Conservation (phyloP, 2,329 filamentous ascomycete genomes). For the Tolypocladium sp. region DNA sequence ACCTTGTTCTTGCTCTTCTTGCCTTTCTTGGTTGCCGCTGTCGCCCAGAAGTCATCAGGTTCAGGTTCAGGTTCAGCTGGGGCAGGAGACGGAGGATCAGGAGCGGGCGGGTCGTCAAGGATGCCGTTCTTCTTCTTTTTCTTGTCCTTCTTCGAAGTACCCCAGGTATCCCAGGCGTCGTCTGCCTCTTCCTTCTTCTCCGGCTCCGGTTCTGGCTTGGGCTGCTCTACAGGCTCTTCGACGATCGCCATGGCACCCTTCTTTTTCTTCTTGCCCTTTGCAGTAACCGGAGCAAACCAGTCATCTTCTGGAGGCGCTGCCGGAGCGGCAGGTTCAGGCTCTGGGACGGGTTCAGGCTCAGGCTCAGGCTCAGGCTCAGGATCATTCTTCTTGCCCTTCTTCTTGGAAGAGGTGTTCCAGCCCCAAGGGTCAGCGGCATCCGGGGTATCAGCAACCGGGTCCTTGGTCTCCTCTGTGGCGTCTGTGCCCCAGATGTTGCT, state of each 20-base stretch:
- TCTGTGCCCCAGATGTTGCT: slow-evolving; percentile 25
- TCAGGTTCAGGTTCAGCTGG: neutral
- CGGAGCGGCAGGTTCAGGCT: slow-evolving; percentile 8
- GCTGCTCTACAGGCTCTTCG: slow-evolving; percentile 12
- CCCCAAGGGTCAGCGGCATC: slow-evolving; percentile 23
- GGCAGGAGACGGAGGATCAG: slow-evolving; percentile 1
- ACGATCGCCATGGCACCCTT: slow-evolving; percentile 11
- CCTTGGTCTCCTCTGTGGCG: slow-evolving; percentile 22
- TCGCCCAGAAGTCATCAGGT: neutral
- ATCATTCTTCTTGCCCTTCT: slow-evolving; percentile 29
- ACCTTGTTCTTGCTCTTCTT: slow-evolving; percentile 27
- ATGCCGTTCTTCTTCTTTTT: slow-evolving; percentile 17
- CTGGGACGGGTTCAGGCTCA: neutral
- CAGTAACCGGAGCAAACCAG: slow-evolving; percentile 8
- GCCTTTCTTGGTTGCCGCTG: slow-evolving; percentile 12
- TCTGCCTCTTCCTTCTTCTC: slow-evolving; percentile 18
- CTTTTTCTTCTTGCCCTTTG: slow-evolving; percentile 29
- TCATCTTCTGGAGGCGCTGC: slow-evolving; percentile 9
- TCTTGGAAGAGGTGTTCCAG: slow-evolving; percentile 23
- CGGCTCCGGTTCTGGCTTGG: slow-evolving; percentile 12
- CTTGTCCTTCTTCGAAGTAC: slow-evolving; percentile 19
- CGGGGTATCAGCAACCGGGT: slow-evolving; percentile 10
- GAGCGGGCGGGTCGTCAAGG: slow-evolving; percentile 1
- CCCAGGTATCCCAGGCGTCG: slow-evolving; percentile 22
- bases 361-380: slow-evolving; percentile 15